These are phyloP conservation scores for Tephrocybe sp. DNA, from an alignment of 768 basidiomycete genomes.

Conservation along the genomic window DNA sequence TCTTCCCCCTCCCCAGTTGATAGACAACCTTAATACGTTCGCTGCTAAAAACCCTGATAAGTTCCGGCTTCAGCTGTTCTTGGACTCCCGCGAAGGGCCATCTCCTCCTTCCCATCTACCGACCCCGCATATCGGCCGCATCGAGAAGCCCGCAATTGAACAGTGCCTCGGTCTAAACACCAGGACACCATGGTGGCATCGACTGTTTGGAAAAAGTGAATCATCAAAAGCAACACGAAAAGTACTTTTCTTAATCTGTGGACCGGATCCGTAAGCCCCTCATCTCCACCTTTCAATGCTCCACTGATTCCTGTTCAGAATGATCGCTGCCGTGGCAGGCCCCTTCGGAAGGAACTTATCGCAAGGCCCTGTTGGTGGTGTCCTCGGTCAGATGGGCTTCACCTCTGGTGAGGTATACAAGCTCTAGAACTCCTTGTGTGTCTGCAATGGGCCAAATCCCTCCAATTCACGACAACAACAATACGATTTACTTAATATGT, in stretches of 20 bases:
- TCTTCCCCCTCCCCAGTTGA: conserved; percentile 65
- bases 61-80: conserved; percentile 62
- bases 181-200: conserved; percentile 35
- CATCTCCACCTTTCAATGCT: neutral
- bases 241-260: conserved; percentile 75
- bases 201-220: conserved; percentile 23
- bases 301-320: conserved; percentile 44
- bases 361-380: conserved; percentile 70
- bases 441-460: neutral
- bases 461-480: neutral
- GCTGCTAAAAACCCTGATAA: conserved; percentile 52
- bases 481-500: conserved; percentile 8
- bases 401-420: conserved; percentile 68
- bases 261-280: conserved; percentile 72
- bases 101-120: conserved; percentile 18
- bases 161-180: conserved; percentile 32
- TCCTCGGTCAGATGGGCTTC: conserved; percentile 64
- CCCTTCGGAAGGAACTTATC: conserved; percentile 76
- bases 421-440: conserved; percentile 32
- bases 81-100: conserved; percentile 46
- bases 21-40: conserved; percentile 50
- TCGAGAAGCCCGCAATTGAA: conserved; percentile 50
- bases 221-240: conserved; percentile 28
- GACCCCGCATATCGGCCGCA: conserved; percentile 47
- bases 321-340: conserved; percentile 75